phyloP scores from a whole-genome alignment of 345 rosid species.

The Leavenworthia alabamica region DNA sequence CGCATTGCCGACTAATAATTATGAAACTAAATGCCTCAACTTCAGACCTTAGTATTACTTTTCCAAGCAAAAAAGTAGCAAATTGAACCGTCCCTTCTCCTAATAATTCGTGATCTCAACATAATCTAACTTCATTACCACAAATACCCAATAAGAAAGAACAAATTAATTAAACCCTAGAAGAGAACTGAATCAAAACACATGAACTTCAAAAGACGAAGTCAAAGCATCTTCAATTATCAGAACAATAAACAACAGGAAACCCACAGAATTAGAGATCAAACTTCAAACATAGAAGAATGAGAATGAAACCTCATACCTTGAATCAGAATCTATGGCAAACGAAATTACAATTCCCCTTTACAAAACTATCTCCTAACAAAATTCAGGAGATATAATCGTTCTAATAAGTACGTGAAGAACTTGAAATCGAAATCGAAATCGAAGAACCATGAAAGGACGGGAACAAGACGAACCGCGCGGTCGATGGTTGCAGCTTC shows the following conservation, averaged over 20 bases:
- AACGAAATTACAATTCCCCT: background rate
- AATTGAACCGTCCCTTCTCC: constrained; percentile 23
- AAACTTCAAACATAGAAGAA: constrained; percentile 9
- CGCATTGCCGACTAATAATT: constrained; percentile 18
- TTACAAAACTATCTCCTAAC: background rate
- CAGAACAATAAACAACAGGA: background rate
- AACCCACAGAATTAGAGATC: constrained; percentile 29
- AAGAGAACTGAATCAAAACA: constrained; percentile 30
- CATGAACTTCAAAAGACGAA: constrained; percentile 14
- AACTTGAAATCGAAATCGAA: constrained; percentile 39
- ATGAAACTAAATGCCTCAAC: constrained; percentile 23
- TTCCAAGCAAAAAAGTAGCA: constrained; percentile 14
- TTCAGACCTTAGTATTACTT: background rate
- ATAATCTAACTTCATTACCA: constrained; percentile 35
- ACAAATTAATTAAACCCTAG: constrained; percentile 26
- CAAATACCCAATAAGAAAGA: constrained; percentile 17
- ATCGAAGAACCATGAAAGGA: constrained; percentile 57
- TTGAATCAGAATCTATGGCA: constrained; percentile 20
- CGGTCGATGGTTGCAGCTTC: constrained; percentile 41
- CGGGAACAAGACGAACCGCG: constrained; percentile 40
- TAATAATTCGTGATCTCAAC: constrained; percentile 23
- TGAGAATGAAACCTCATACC: constrained; percentile 25
- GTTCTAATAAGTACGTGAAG: constrained; percentile 22
- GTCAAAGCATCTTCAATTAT: constrained; percentile 24
- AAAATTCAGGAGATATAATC: constrained; percentile 30